Evolutionary conservation across 345 rosid species (phyloP).

Genomic region (Citropsis articulata): DNA sequence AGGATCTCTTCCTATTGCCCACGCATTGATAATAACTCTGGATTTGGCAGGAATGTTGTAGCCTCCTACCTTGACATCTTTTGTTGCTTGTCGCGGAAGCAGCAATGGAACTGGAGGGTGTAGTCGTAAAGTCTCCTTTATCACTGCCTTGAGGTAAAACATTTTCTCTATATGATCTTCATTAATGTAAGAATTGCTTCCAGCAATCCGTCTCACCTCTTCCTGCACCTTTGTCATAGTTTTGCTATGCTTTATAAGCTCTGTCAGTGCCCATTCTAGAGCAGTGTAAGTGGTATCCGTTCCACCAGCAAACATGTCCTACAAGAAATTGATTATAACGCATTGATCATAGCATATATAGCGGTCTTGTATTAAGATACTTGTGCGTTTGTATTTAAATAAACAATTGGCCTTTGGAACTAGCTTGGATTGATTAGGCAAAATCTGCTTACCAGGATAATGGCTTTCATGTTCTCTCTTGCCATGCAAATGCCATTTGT

Average conservation of each 20-base stretch:
- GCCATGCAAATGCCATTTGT: neutral
- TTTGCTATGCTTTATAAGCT: conserved; percentile 8
- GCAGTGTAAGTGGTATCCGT: conserved; percentile 26
- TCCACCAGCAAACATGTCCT: conserved; percentile 34
- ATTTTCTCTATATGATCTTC: conserved; percentile 14
- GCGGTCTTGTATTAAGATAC: no score
- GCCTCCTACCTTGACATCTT: neutral
- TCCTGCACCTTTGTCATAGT: conserved; percentile 19
- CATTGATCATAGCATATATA: no score
- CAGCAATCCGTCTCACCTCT: conserved; percentile 20
- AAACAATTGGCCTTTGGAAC: no score
- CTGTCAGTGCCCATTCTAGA: conserved; percentile 31
- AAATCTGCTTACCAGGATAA: conserved; percentile 19
- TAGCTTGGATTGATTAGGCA: no score
- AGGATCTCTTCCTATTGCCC: conserved; percentile 24
- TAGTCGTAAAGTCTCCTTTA: conserved; percentile 28
- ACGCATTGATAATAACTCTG: conserved; percentile 12
- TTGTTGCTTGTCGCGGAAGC: conserved; percentile 22
- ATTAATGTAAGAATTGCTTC: neutral
- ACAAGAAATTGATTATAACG: neutral
- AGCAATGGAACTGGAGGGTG: conserved; percentile 26
- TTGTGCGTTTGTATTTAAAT: no score
- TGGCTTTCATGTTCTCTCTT: conserved; percentile 24
- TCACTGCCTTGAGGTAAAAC: neutral
- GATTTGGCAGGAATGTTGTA: conserved; percentile 15